These are phyloP conservation scores for Medicago lupulina DNA, from an alignment of 306 rosid species.

Conservation along the genomic window DNA sequence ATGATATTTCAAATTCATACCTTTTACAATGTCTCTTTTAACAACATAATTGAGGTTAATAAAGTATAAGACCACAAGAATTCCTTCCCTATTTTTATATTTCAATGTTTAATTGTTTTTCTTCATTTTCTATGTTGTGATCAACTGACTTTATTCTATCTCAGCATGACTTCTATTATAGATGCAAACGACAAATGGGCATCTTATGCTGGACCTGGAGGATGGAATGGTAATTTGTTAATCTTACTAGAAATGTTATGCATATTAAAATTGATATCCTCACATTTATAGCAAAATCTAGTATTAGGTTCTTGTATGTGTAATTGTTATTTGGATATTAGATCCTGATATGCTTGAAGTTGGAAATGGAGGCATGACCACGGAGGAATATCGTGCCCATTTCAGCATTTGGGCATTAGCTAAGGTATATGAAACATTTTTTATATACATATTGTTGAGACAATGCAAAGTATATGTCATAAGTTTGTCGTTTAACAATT, in stretches of 20 bases:
- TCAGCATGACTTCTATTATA: constrained; percentile 61
- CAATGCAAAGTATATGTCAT: neutral
- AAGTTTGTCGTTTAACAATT: neutral
- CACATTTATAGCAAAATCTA: neutral
- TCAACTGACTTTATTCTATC: neutral
- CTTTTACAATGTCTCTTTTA: neutral
- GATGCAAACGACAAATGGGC: constrained; percentile 74
- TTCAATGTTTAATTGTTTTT: neutral
- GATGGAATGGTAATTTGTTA: constrained; percentile 62
- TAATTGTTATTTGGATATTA: constrained; percentile 12
- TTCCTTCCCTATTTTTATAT: neutral
- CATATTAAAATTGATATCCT: too few relatives aligned
- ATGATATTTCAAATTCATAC: neutral
- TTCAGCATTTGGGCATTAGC: constrained; percentile 77
- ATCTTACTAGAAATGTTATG: too few relatives aligned
- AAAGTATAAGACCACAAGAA: too few relatives aligned
- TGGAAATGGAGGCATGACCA: neutral
- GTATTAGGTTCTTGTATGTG: neutral
- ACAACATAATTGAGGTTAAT: too few relatives aligned
- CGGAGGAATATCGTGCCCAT: constrained; percentile 37
- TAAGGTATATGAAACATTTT: constrained; percentile 49
- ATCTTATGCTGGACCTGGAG: constrained; percentile 72
- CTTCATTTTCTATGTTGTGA: constrained; percentile 8
- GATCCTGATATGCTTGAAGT: neutral
- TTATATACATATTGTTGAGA: neutral